Percentiles rank a stretch among this genome's conserved stretches.
phyloP scores from a whole-genome alignment of 2,329 filamentous ascomycete species.

The Cladosporium sp. region DNA sequence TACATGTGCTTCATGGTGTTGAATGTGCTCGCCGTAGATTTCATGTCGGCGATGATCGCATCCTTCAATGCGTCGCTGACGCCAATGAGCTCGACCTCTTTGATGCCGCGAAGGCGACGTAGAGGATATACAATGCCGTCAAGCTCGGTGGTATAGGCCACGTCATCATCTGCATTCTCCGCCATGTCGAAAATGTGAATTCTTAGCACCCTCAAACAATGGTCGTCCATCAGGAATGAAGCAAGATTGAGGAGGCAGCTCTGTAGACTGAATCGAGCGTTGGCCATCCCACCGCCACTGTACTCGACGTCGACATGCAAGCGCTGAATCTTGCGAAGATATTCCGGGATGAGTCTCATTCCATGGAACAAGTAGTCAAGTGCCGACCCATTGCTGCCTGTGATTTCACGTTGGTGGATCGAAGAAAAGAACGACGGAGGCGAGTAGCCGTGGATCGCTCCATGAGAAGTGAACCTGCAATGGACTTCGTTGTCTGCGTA shows the following conservation, averaged over 20 bases:
- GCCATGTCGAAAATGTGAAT: slow-evolving; percentile 1
- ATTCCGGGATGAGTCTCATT: neutral
- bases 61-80: neutral
- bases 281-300: neutral
- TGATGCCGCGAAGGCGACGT: slow-evolving; percentile 13
- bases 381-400: neutral
- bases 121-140: slow-evolving; percentile 11
- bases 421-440: no score
- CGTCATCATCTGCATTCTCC: neutral
- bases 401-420: slow-evolving; percentile 9
- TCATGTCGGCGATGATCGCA: slow-evolving; percentile 5
- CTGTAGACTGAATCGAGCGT: neutral
- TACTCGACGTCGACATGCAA: neutral
- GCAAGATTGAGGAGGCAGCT: slow-evolving; percentile 11
- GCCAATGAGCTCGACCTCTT: slow-evolving; percentile 4
- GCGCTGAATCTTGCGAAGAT: neutral
- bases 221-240: slow-evolving; percentile 16
- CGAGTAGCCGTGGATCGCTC: no score
- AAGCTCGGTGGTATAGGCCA: neutral
- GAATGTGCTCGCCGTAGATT: neutral
- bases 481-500: slow-evolving; percentile 19
- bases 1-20: slow-evolving; percentile 10
- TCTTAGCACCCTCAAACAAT: slow-evolving; percentile 10
- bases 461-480: no score
- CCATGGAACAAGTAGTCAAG: neutral